Base-by-base conservation (phyloP, 257 asterid genomes). In the Primulina huaijiensis region DNA sequence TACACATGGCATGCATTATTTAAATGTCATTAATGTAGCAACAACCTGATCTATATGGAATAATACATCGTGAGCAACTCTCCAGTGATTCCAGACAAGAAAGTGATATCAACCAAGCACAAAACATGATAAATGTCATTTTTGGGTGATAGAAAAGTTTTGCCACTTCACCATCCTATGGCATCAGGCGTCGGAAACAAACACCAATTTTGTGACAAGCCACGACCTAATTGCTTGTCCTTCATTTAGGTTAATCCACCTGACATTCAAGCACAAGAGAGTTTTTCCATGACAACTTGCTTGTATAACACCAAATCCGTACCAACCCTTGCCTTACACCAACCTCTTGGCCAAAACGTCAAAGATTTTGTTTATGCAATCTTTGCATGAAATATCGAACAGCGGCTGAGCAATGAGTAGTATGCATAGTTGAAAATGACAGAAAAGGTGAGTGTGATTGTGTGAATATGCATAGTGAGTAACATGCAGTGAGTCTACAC, bases 71-170 rank as follows among this genome's bases (percentile, higher is more conserved):
- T 50, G 33, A 5, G 52, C 20, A 53, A 7, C 65, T 31, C 33
- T 64, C 38, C 56, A 38, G 74, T 25, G 65, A 69, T 27, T 70
- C 72, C 73, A 68, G 64, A 72, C 61, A 74, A 16, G 72, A 62
- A 56, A 58, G 55, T 21, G 64, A 55, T 62, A 78, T 33, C 14
- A 65, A 38, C 76, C 71, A 76, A 60, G 38, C 40, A 72, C 77
- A 58, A 56, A 60, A 29, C 66, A 64, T 59, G 10, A 60, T 60
- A 19, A 20, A 52, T n/a, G 38, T 9, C 23, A 20, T 67, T 14
- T 20, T 58, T 46, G 34, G 62, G 46, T 29, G 34, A 70, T 53
- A 17, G 62, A 23, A 16, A 3, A 20, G 69, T 75, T 34, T 16
- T 9, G 66, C 8, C 19, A 75, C 69, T 7, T 75, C n/a, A 70